phyloP scores from a whole-genome alignment of 1,139 yeast species.

The Hemisphaericaspora lyxosophila region DNA sequence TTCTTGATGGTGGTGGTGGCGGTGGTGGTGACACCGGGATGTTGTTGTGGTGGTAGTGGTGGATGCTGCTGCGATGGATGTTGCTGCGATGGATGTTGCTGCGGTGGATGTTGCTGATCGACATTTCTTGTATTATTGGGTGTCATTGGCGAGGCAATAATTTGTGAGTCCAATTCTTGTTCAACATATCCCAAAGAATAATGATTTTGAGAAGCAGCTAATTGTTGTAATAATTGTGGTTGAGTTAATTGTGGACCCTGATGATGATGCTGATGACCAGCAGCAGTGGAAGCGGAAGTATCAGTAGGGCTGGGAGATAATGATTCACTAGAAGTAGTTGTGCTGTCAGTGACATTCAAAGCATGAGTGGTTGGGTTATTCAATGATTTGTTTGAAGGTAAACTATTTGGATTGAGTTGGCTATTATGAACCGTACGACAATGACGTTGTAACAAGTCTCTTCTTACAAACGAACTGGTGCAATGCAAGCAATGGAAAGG shows the following conservation, averaged over 20 bases:
- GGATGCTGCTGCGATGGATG: conserved; percentile 2
- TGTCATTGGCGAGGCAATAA: conserved; percentile 6
- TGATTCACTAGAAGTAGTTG: neutral
- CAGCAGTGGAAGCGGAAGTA: conserved; percentile 1
- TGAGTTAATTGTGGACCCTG: conserved; percentile 6
- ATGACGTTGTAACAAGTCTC: conserved; percentile 75
- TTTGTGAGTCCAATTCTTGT: conserved; percentile 7
- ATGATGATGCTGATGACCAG: conserved; percentile 4
- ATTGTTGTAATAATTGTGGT: conserved; percentile 5
- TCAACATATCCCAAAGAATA: conserved; percentile 4
- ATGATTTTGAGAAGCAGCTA: neutral
- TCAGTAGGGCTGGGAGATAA: neutral
- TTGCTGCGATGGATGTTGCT: conserved; percentile 5
- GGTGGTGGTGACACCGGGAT: too few species aligned
- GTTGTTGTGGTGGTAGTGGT: too few species aligned
- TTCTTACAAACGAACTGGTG: conserved; percentile 69
- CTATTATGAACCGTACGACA: conserved; percentile 71
- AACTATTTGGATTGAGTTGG: conserved; percentile 12
- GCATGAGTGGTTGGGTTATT: conserved; percentile 13
- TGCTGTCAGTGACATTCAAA: conserved; percentile 2
- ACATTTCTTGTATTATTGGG: conserved; percentile 4
- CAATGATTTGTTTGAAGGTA: conserved; percentile 14
- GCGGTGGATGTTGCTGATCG: conserved; percentile 1
- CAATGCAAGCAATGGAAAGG: conserved; percentile 77
- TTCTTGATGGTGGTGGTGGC: conserved; percentile 4